phyloP scores from a whole-genome alignment of 495 filamentous ascomycete genomes.

The Penicillium steckii region DNA sequence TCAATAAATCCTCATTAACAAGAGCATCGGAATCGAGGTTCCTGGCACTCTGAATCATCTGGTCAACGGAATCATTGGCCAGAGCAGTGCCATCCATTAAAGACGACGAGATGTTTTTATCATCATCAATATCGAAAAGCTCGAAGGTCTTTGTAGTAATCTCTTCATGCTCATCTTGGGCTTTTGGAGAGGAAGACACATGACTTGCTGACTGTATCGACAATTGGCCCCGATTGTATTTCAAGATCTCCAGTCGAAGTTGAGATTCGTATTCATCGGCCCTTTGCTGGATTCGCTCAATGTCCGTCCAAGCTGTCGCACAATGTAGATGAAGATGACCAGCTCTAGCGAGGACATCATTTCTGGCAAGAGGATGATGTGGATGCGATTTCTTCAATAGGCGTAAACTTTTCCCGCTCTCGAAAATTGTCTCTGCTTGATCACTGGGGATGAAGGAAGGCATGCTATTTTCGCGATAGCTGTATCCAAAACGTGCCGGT shows the following conservation, averaged over 20 bases:
- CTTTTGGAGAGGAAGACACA: background rate
- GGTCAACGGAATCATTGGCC: constrained; percentile 29
- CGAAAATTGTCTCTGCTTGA: constrained; percentile 64
- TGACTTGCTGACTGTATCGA: background rate
- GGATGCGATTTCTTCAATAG: constrained; percentile 71
- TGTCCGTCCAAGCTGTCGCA: constrained; percentile 74
- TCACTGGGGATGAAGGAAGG: constrained; percentile 67
- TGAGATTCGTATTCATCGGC: constrained; percentile 62
- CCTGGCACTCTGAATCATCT: constrained; percentile 22
- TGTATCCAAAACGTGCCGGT: constrained; percentile 54
- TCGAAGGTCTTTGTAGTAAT: constrained; percentile 28
- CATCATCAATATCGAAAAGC: constrained; percentile 40
- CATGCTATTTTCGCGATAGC: constrained; percentile 58
- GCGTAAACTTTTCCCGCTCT: constrained; percentile 74
- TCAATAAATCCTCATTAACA: constrained; percentile 38
- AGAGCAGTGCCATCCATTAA: constrained; percentile 24
- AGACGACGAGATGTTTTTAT: constrained; percentile 20
- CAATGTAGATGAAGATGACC: constrained; percentile 62
- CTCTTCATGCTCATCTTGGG: constrained; percentile 5
- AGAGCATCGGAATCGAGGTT: constrained; percentile 4
- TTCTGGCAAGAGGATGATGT: constrained; percentile 68
- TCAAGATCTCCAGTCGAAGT: constrained; percentile 42
- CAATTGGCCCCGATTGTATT: constrained; percentile 28
- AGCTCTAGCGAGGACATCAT: constrained; percentile 41
- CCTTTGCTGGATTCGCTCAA: constrained; percentile 59